phyloP scores from a whole-genome alignment of 2,329 filamentous ascomycete genomes.

The Sarocladium kiliense region DNA sequence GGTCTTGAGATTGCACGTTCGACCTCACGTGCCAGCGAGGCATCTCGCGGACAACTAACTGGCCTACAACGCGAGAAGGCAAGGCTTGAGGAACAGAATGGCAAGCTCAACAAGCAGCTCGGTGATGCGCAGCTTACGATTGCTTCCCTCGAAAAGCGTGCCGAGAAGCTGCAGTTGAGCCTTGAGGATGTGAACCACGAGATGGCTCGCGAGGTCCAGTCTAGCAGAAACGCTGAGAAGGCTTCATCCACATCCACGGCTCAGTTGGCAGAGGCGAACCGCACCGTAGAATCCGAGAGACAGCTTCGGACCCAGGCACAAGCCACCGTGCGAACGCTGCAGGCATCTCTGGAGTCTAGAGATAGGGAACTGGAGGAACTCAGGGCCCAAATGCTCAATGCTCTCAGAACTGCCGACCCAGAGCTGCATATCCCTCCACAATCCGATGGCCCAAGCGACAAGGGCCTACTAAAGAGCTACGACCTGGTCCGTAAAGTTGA shows the following conservation, averaged over 20 bases:
- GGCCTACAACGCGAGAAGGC: constrained; percentile 78
- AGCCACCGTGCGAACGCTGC: constrained; percentile 74
- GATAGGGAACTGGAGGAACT: constrained; percentile 78
- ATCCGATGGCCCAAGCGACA: constrained; percentile 55
- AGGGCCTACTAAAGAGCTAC: constrained; percentile 66
- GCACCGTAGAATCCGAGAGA: constrained; percentile 83
- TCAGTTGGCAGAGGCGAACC: constrained; percentile 83
- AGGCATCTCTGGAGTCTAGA: constrained; percentile 70
- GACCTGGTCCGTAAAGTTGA: constrained; percentile 84
- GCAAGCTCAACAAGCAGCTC: constrained; percentile 75
- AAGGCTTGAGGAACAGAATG: constrained; percentile 76
- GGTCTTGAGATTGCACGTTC: constrained; percentile 92
- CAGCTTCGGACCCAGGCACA: constrained; percentile 83
- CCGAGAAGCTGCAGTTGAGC: constrained; percentile 83
- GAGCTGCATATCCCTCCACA: constrained; percentile 61
- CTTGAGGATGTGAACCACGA: constrained; percentile 93
- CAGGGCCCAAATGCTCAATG: constrained; percentile 70
- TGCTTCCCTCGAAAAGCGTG: constrained; percentile 84
- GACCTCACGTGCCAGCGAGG: constrained; percentile 78
- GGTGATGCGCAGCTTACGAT: constrained; percentile 80
- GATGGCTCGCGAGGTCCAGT: constrained; percentile 82
- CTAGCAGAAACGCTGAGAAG: constrained; percentile 85
- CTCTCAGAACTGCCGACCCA: constrained; percentile 85
- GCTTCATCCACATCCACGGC: constrained; percentile 71
- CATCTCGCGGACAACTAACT: constrained; percentile 69